phyloP scores from a whole-genome alignment of 176 grass and related monocot genomes.

The Lolium multiflorum region DNA sequence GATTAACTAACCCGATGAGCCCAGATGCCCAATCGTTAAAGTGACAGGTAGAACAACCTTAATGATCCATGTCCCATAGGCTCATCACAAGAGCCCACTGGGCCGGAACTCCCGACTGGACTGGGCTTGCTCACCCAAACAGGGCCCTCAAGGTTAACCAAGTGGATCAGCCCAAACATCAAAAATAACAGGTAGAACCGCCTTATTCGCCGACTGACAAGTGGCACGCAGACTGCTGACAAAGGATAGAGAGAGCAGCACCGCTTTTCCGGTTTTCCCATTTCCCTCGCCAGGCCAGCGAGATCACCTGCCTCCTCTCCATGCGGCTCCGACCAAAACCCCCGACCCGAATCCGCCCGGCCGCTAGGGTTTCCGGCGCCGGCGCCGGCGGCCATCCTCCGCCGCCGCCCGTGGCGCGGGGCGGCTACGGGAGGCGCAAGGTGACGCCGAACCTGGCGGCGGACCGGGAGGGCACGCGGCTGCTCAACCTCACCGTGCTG shows the following conservation, averaged over 20 bases:
- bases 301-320: not conserved
- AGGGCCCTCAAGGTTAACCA: not conserved
- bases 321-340: not conserved
- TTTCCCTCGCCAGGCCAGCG: not conserved
- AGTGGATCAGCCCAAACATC: not conserved
- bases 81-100: not conserved
- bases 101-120: not conserved
- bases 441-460: conserved; percentile 51
- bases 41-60: too few relatives aligned
- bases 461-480: conserved; percentile 59
- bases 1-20: too few relatives aligned
- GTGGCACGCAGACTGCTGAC: not conserved
- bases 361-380: conserved; percentile 53
- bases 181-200: not conserved
- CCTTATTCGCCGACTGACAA: not conserved
- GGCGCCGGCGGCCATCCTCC: not conserved
- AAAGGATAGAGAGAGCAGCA: not conserved
- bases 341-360: conserved; percentile 1
- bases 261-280: not conserved
- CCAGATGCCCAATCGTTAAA: too few relatives aligned
- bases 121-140: too few relatives aligned
- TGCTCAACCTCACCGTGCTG: conserved; percentile 77
- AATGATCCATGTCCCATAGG: not conserved
- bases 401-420: conserved; percentile 37
- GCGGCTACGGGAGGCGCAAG: conserved; percentile 39